These are phyloP conservation scores for Micractinium sp. DNA, from an alignment of 139 green algal species.

Conservation along the genomic window DNA sequence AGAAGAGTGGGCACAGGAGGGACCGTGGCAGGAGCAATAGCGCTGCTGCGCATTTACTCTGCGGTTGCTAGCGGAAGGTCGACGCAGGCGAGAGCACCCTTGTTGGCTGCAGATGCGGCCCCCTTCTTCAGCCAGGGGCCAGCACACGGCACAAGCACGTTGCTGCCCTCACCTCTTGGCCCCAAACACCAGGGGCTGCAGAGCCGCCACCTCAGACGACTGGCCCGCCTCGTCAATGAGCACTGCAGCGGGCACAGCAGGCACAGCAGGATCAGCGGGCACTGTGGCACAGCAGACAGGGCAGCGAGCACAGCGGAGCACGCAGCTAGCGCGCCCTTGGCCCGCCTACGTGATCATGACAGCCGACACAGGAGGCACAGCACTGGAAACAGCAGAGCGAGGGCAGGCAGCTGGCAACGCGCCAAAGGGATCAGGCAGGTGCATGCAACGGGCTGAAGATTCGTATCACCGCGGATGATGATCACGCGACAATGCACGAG, in stretches of 20 bases:
- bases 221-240: slow-evolving; percentile 97
- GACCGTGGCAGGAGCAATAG: too few species aligned
- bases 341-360: too few species aligned
- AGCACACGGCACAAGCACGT: neutral
- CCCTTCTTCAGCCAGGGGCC: too few species aligned
- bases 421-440: neutral
- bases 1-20: too few species aligned
- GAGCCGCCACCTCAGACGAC: slow-evolving; percentile 80
- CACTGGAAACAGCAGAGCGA: too few species aligned
- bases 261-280: neutral
- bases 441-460: slow-evolving; percentile 44
- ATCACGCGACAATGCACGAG: neutral
- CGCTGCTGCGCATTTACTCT: too few species aligned
- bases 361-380: too few species aligned
- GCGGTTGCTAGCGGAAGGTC: too few species aligned
- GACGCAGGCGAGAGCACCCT: neutral
- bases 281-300: neutral
- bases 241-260: slow-evolving; percentile 52
- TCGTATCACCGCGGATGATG: too few species aligned
- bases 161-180: slow-evolving; percentile 54
- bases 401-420: neutral
- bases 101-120: neutral
- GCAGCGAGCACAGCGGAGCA: too few species aligned
- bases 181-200: slow-evolving; percentile 87
- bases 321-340: too few species aligned